Conservation (phyloP, 1,284 basidiomycete species). For the Porogramme epimiltina region DNA sequence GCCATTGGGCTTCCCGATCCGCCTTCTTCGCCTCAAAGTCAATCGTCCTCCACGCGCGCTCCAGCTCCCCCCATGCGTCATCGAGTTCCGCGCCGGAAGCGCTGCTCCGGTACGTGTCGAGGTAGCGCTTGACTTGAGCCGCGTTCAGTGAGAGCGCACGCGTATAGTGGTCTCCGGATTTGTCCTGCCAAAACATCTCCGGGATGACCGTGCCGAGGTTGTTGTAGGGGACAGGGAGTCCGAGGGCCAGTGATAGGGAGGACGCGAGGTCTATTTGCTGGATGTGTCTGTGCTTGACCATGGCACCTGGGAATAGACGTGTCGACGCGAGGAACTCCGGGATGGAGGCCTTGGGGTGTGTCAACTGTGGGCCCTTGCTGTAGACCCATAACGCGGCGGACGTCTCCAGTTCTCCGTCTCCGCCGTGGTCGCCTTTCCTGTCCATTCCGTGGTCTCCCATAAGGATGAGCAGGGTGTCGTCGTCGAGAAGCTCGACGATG, state of each 20-base stretch:
- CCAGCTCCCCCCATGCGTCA: conserved; percentile 54
- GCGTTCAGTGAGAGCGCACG: conserved; percentile 76
- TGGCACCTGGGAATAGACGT: conserved; percentile 64
- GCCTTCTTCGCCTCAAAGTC: conserved; percentile 13
- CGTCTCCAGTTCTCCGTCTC: conserved; percentile 87
- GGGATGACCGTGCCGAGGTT: conserved; percentile 92
- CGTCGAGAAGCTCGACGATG: conserved; percentile 70
- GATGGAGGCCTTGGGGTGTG: conserved; percentile 33
- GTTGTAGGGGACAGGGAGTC: conserved; percentile 94
- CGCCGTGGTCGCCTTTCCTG: conserved; percentile 91
- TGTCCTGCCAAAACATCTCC: conserved; percentile 70
- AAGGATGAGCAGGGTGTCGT: conserved; percentile 88
- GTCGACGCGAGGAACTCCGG: conserved; percentile 53
- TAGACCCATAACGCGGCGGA: conserved; percentile 92
- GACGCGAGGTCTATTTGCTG: conserved; percentile 97
- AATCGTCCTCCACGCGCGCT: conserved; percentile 47
- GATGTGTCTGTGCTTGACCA: conserved; percentile 62
- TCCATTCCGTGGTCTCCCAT: conserved; percentile 99
- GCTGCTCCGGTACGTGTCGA: conserved; percentile 75
- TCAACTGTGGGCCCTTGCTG: conserved; percentile 63
- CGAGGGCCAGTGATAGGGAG: conserved; percentile 88
- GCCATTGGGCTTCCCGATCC: conserved; percentile 34
- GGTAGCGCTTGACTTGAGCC: conserved; percentile 77
- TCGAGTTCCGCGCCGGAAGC: conserved; percentile 75
- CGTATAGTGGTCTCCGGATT: conserved; percentile 29